Evolutionary conservation across 441 rosid species (phyloP), one percentile per base, ranked within the genome.

Genomic region (Viola pubescens): DNA sequence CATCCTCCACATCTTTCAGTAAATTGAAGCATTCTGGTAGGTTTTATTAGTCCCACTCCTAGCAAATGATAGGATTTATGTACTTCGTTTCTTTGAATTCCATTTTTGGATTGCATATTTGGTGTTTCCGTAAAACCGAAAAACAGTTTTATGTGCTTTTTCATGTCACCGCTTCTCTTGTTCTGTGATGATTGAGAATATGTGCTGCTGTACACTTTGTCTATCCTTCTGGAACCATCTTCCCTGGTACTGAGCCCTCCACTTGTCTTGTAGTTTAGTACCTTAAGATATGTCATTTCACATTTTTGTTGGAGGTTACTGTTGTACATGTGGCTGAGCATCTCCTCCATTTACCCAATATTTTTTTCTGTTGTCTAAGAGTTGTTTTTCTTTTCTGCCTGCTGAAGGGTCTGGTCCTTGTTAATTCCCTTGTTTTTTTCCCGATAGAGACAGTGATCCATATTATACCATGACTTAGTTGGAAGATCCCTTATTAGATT

Each of bases 111-210:
- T 65, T 45, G 59, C 59, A 46, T 58, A 44, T 5, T 26, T 57
- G 40, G 43, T 63, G 54, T 8, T 9, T 12, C 40, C 43, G 44
- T 63, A 47, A 60, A 60, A 48, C 43, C 41, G 48, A 55, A 26
- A 45, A 13, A 7, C 12, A 46, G 3, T 12, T 5, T 46, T 46
- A 3, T 12, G 9, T 40, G 37, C 48, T 63, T 38, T 63, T 38
- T 26, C 47, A 19, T 68, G 65, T 10, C 65, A 57, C 52, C 26
- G 26, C 55, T 65, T 58, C 67, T 46, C 41, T 57, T 58, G 49
- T 47, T 16, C 39, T 44, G 60, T 62, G 42, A 19, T 59, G 62
- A 65, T 63, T 38, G 58, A 58, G 76, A 63, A 77, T 68, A 56
- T 65, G 58, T 75, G 65, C 70, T 56, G 55, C 9, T 46, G 40